Base-by-base conservation (phyloP, 2,329 filamentous ascomycete genomes). In the Penicillium sp. region DNA sequence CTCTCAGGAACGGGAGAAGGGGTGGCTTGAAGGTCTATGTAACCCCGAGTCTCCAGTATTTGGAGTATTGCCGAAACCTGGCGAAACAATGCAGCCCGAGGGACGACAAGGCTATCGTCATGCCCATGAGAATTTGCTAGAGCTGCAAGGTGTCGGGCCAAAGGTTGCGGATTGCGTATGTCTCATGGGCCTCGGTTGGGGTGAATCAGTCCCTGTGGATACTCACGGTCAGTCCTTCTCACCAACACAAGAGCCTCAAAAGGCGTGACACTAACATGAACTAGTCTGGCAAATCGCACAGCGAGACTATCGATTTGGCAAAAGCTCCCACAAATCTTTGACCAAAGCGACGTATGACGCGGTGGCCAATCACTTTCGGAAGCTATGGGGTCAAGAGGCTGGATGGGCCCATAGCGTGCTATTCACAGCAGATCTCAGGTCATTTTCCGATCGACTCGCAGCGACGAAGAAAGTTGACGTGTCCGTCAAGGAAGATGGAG, bases 161-260 rank as follows among this genome's bases (percentile, higher is more conserved):
- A 98, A 98, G 67, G 93, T 98, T 0, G 87, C 93, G 5, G 94
- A 98, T 66, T 98, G 94, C 64, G 90, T 97, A 6, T 95, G 88
- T 64, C 74, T 98, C 18, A 96, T 98, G 86, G 94, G 94, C 0
- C 73, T 98, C 11, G 91, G 90, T 27, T 98, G 94, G 91, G 86
- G 86, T 29, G 91, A 97, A 69, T 84, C 90, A 3, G 90, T 98
- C 1, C 93, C 93, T 0, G 88, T 98, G 29, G 93, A 98, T 68
- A 98, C 94, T 1, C 94, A 98, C 70, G 80, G 76, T 78, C 58
- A 63, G 68, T 59, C 40, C 24, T 43, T 13, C 33, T 28, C 3
- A 28, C 25, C 13, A 26, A 11, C 13, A 7, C 36, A 13, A 6
- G 13, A 6, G 29, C 39, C 13, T 46, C 32, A 9, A 32, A 11